Evolutionary conservation across 768 basidiomycete species (phyloP).

Genomic region (Dioszegia hungarica): DNA sequence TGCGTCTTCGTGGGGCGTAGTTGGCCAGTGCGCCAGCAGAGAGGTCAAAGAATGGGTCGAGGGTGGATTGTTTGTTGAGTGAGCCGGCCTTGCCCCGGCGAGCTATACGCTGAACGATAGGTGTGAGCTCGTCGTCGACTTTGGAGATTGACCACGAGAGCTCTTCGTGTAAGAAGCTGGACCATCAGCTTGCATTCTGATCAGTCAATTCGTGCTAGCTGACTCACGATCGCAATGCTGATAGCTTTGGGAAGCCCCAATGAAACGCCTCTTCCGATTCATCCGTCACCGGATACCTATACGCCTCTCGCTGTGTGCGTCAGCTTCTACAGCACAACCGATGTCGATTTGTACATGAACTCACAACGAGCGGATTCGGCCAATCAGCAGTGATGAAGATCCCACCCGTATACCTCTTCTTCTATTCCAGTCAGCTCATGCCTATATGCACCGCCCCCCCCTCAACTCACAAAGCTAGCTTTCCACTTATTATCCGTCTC

Average conservation of each 20-base stretch:
- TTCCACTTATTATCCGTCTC: slow-evolving; percentile 74
- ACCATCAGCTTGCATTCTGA: slow-evolving; percentile 54
- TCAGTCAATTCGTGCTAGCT: not conserved
- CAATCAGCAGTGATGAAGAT: slow-evolving; percentile 76
- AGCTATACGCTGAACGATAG: slow-evolving; percentile 83
- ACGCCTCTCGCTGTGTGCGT: slow-evolving; percentile 72
- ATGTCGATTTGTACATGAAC: too few relatives aligned
- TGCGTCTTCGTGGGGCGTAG: slow-evolving; percentile 69
- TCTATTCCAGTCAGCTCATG: slow-evolving; percentile 54
- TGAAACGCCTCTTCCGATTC: slow-evolving; percentile 89
- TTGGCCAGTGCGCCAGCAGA: slow-evolving; percentile 60
- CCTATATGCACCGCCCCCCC: not conserved
- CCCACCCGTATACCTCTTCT: slow-evolving; percentile 73
- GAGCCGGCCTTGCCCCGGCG: slow-evolving; percentile 68
- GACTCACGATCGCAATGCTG: slow-evolving; percentile 70
- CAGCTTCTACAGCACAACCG: too few relatives aligned
- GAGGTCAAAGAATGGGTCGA: slow-evolving; percentile 71
- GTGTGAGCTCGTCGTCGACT: slow-evolving; percentile 83
- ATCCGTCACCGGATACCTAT: slow-evolving; percentile 85
- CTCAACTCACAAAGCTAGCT: slow-evolving; percentile 67
- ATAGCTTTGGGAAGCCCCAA: slow-evolving; percentile 95
- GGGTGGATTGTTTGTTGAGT: slow-evolving; percentile 69
- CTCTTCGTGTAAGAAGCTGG: slow-evolving; percentile 60
- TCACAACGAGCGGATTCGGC: slow-evolving; percentile 86
- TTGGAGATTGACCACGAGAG: slow-evolving; percentile 75